Evolutionary conservation across 2,329 filamentous ascomycete species (phyloP).

Genomic region (Ustulina deusta): DNA sequence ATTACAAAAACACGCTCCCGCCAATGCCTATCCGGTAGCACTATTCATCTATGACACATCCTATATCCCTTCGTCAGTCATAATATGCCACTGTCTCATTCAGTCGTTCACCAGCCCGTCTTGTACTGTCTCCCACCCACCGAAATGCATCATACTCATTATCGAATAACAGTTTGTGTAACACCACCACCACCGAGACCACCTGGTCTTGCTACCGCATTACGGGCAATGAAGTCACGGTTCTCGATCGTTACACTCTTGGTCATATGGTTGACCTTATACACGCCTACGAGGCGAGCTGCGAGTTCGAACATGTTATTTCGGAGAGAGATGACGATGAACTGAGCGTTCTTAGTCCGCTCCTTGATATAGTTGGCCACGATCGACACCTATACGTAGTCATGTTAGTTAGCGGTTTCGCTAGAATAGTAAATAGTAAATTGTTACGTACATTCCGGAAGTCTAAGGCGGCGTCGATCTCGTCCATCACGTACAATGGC

Average conservation of each 20-base stretch:
- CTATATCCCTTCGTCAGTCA: slow-evolving; percentile 16
- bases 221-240: slow-evolving; percentile 73
- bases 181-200: slow-evolving; percentile 28
- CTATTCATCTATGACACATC: slow-evolving; percentile 10
- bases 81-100: slow-evolving; percentile 9
- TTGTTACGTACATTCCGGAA: slow-evolving; percentile 87
- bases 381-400: slow-evolving; percentile 81
- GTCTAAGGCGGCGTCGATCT: slow-evolving; percentile 97
- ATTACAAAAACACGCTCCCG: slow-evolving; percentile 10
- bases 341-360: slow-evolving; percentile 98
- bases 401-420: slow-evolving; percentile 30
- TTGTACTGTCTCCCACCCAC: background rate
- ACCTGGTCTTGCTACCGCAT: slow-evolving; percentile 39
- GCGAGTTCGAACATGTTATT: slow-evolving; percentile 99
- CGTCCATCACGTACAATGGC: slow-evolving; percentile 98
- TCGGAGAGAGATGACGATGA: slow-evolving; percentile 95
- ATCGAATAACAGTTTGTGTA: slow-evolving; percentile 33
- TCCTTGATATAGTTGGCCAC: slow-evolving; percentile 99
- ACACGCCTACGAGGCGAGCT: slow-evolving; percentile 93
- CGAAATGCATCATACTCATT: background rate
- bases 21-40: slow-evolving; percentile 18
- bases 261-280: slow-evolving; percentile 99
- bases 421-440: slow-evolving; percentile 21
- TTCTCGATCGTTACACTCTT: slow-evolving; percentile 93
- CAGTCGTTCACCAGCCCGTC: background rate